Evolutionary conservation across 139 green algal genomes (phyloP), one percentile per base, ranked within the genome.

Genomic region (Desmodesmus armatus): DNA sequence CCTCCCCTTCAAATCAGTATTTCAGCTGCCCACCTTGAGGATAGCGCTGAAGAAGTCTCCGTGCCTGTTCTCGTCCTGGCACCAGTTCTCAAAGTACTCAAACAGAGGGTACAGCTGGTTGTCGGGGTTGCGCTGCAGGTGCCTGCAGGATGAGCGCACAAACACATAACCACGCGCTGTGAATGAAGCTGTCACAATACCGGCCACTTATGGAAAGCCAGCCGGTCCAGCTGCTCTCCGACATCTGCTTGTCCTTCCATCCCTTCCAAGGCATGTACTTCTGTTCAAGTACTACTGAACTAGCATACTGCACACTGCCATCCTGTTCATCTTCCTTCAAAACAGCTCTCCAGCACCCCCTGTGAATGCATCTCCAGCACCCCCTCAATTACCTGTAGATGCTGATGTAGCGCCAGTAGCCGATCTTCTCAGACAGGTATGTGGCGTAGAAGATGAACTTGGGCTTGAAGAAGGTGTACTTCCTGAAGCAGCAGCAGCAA

Each of bases 61-160:
- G 40, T 83, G 78, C 39, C 96, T 89, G 93, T 94, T 96, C 93
- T 98, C 95, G 78, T 98, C 95, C 91, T 99, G 97, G 93, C 97
- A 99, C 98, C 98, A 99, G 96, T 99, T 99, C 96, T 99, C 97
- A 89, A 99, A 99, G 93, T 99, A 99, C 90, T 98, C 93, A 85
- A 99, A 99, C 78, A 99, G 93, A 9, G 98, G 98, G 93, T 99
- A 99, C 77, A 99, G 89, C 96, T 82, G 76, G 86, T 96, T 96
- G 87, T 99, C 96, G 21, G 97, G 97, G 93, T 99, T 98, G 85
- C 90, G 88, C 90, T 93, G 90, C 87, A 93, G 87, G 90, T 93
- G 90, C 72, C 89, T 79, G 85, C 91, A 90, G 85, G 55, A 33
- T n/a, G n/a, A 33, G 31, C 23, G 27, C 55, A 65, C 25, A 23